Evolutionary conservation across 2,329 filamentous ascomycete genomes (phyloP), one percentile per base, ranked within the genome.

Genomic region (Stemphylium lycopersici): DNA sequence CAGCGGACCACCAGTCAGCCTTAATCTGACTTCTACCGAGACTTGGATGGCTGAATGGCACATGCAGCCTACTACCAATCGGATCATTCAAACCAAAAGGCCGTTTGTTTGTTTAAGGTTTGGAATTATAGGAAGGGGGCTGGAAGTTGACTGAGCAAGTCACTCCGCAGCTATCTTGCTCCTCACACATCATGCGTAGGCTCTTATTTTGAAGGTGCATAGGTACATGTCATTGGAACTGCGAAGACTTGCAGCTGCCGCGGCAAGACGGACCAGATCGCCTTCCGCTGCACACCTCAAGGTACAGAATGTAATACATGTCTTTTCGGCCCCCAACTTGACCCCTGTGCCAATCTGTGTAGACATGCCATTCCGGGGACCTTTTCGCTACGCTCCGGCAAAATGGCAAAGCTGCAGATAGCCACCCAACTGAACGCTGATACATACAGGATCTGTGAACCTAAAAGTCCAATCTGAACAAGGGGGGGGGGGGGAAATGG

Each of bases 401-500:
- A 44, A 40, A 53, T 22, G 24, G 26, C 16, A 44, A 56, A 51
- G 26, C 41, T 20, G 41, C 43, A 47, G 13, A 48, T 36, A 44
- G 37, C 50, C 42, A 48, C 49, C 53, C 39, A 44, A 38, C 49
- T 43, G 31, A 46, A 48, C 48, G 59, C 57, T 48, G 54, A 61
- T 63, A 60, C 58, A 33, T 42, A 42, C 44, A 45, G 53, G 18
- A 24, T 38, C 20, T 24, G 42, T 24, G 42, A 13, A 20, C 16
- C 29, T 31, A 18, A 33, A 13, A 44, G 31, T 26, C 34, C 42
- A 44, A 36, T 44, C 42, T 34, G 18, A 13, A 24, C 42, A n/a
- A n/a, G n/a, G n/a, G n/a, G n/a, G n/a, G n/a, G n/a, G 12, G 34
- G 46, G 45, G 40, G 13, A 53, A 38, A 43, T 54, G 52, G 33